Evolutionary conservation across 805 yeast genomes (phyloP), one percentile per base, ranked within the genome.

Genomic region (Ogataea corticis): DNA sequence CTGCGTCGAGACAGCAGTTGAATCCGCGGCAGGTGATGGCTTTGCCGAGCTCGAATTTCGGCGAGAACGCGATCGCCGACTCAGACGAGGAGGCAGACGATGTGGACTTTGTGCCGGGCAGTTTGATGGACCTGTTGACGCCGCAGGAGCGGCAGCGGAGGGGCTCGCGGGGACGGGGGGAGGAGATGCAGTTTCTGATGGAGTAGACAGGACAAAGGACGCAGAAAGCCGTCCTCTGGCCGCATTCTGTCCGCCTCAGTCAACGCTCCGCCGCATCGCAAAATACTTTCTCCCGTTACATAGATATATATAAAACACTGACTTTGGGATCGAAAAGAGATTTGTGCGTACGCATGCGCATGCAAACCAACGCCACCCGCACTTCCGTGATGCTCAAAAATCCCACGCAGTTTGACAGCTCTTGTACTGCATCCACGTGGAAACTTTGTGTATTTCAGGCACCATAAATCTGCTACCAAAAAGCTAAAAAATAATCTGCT

Each of bases 41-140:
- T 9, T 14, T 38, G 17, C 27, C 41, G 16, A 11, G 21, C 6
- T 4, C 13, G 13, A 25, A 27, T 4, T n/a, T 21, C 21, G 23
- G 18, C 33, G 38, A 42, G 28, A 37, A 38, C 43, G 48, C 48
- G 16, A 34, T 46, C 10, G 54, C 38, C n/a, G 77, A 72, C 36
- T 79, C 74, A 16, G 55, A 48, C 11, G 61, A 55, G 21, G 46
- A 45, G n/a, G 47, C 45, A 16, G 36, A 75, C 61, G 87, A 78
- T 38, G 91, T 87, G 52, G 96, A 87, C 59, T 85, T 80, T 55
- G 85, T 90, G 3, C 97, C 97, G 1, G 81, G 84, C 5, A 79
- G 91, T 23, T 67, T 90, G 31, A 78, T 83, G n/a, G 96, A 88
- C 52, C 69, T 89, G 40, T 68, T 91, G 39, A 87, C 96, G 0